phyloP scores from a whole-genome alignment of 2,329 filamentous ascomycete genomes.

The Aureobasidium sp. region DNA sequence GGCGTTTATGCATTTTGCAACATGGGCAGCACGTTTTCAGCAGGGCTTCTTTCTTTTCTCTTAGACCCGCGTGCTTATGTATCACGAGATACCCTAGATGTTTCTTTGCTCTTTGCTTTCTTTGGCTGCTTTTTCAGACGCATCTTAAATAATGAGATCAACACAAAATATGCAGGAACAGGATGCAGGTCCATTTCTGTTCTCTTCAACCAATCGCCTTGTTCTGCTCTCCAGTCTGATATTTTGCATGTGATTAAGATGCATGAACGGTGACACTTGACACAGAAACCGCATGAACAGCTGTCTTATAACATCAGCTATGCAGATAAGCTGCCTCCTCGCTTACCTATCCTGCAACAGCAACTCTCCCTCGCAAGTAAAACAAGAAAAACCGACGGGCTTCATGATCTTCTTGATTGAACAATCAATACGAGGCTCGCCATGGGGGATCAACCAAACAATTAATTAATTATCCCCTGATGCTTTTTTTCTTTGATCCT shows the following conservation, averaged over 20 bases:
- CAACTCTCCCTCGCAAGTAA: too few species aligned
- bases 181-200: conserved; percentile 8
- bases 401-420: too few species aligned
- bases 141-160: not conserved
- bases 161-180: conserved; percentile 6
- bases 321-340: too few species aligned
- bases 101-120: not conserved
- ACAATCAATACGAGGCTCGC: not conserved
- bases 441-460: not conserved
- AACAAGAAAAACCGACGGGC: too few species aligned
- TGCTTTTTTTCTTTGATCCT: too few species aligned
- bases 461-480: too few species aligned
- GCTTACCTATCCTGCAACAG: too few species aligned
- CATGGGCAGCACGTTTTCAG: not conserved
- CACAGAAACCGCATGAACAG: not conserved
- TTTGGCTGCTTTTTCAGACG: not conserved
- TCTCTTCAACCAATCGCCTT: conserved; percentile 3
- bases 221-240: not conserved
- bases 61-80: conserved; percentile 3
- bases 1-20: too few species aligned
- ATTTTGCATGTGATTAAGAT: not conserved
- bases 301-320: too few species aligned
- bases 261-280: too few species aligned
- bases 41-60: not conserved
- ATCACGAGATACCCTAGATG: conserved; percentile 15